Evolutionary conservation across 2,329 filamentous ascomycete species (phyloP).

Genomic region (Aaosphaeria arxii): DNA sequence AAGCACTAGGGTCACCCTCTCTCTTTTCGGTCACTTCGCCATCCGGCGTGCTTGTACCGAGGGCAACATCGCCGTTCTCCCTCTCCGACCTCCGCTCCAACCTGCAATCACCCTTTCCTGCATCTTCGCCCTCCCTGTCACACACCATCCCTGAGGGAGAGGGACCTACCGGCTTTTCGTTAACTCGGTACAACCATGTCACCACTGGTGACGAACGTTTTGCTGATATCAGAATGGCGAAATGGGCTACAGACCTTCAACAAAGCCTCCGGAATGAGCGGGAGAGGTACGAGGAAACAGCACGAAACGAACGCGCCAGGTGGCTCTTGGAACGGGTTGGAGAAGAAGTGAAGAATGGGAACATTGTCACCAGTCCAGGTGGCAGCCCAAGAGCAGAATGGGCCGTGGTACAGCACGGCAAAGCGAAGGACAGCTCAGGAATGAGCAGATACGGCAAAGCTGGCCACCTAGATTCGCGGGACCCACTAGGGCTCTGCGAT

Average conservation of each 20-base stretch:
- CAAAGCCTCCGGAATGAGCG: conserved; percentile 71
- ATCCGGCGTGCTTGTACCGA: conserved; percentile 38
- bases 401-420: conserved; percentile 26
- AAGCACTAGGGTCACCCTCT: conserved; percentile 33
- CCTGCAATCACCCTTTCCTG: conserved; percentile 33
- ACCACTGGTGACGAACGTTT: conserved; percentile 57
- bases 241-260: conserved; percentile 81
- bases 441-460: conserved; percentile 16
- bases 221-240: conserved; percentile 69
- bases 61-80: conserved; percentile 31
- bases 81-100: conserved; percentile 13
- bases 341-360: conserved; percentile 52
- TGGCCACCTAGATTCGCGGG: conserved; percentile 55
- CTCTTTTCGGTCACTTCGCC: conserved; percentile 33
- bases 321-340: conserved; percentile 71
- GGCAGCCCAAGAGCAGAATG: conserved; percentile 29
- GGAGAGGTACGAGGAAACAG: conserved; percentile 63
- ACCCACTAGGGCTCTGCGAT: conserved; percentile 75
- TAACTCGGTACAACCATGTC: conserved; percentile 51
- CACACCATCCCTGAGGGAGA: conserved; percentile 20
- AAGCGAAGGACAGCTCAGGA: conserved; percentile 24
- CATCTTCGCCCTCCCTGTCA: conserved; percentile 31
- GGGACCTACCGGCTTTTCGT: conserved; percentile 32
- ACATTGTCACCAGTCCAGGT: conserved; percentile 22
- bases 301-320: conserved; percentile 59